Evolutionary conservation across 306 rosid genomes (phyloP), one percentile per base, ranked within the genome.

Genomic region (Fragaria nilgerrensis): DNA sequence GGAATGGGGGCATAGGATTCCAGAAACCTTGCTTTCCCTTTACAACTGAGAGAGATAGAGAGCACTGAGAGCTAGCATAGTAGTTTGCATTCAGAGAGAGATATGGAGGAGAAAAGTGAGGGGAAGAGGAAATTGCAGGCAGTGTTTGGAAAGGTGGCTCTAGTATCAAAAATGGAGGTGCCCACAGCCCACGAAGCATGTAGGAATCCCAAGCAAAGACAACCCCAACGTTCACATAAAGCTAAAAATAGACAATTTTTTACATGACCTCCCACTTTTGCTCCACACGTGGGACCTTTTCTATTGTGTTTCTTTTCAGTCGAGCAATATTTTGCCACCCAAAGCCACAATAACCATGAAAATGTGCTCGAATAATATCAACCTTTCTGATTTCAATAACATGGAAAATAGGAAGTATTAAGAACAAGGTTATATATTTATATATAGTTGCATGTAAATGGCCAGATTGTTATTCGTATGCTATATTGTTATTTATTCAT

Each of bases 261-360:
- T 52, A 41, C 88, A 86, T 79, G 85, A 81, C 84, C 83, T 84
- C 84, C 87, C 80, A 75, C 78, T 83, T 90, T 87, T 88, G 13
- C 86, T 90, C 85, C 91, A 83, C 95, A 86, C 93, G 92, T 88
- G 96, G 97, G 96, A 27, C 90, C 97, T 90, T 91, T 83, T 5
- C 66, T 65, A 66, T 85, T 84, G 50, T 72, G 55, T 84, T 70
- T 78, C 80, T 83, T 73, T 66, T 13, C 59, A 41, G 73, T 84
- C 89, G 68, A 87, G 84, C 67, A 81, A 77, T 90, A 68, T 71
- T 72, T 80, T 84, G 77, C 78, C 74, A 70, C 66, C 77, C 82
- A 41, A 9, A 43, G 13, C 47, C 44, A 7, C 15, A 27, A 49
- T 49, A 49, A 49, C n/a, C n/a, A 27, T 25, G 22, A 55, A 39